phyloP scores from a whole-genome alignment of 2,329 filamentous ascomycete species.

The Alternaria sp. region DNA sequence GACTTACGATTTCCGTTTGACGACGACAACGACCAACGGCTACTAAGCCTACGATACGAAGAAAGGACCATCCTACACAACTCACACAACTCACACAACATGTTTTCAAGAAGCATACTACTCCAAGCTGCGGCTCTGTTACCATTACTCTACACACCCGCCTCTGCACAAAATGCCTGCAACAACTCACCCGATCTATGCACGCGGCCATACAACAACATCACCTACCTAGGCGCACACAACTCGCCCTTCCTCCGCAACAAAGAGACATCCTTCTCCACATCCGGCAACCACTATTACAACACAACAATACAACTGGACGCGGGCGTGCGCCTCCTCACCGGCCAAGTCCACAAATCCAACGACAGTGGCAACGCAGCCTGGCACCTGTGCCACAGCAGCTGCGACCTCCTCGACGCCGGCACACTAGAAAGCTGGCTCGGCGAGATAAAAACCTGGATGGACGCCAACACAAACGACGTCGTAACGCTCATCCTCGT shows the following conservation, averaged over 20 bases:
- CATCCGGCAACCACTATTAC: constrained; percentile 75
- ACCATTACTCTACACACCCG: constrained; percentile 35
- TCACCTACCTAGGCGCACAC: constrained; percentile 80
- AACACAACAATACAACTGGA: constrained; percentile 74
- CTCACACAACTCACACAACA: constrained; percentile 22
- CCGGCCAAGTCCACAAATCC: constrained; percentile 73
- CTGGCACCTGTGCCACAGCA: constrained; percentile 74
- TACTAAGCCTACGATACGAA: neutral
- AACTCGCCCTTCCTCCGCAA: constrained; percentile 75
- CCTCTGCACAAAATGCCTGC: constrained; percentile 61
- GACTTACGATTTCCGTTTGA: constrained; percentile 12
- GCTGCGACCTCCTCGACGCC: constrained; percentile 71
- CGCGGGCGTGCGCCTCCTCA: constrained; percentile 73
- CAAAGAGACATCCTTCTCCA: constrained; percentile 63
- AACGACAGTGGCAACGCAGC: constrained; percentile 45
- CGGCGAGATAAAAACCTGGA: constrained; percentile 68
- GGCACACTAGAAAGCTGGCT: constrained; percentile 71
- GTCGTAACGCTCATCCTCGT: constrained; percentile 78
- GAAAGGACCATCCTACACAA: neutral
- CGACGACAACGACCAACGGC: constrained; percentile 1
- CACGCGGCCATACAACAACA: constrained; percentile 71
- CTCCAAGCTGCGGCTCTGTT: constrained; percentile 35
- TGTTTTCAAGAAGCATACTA: constrained; percentile 37
- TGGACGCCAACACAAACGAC: constrained; percentile 72
- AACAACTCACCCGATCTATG: constrained; percentile 83